These are phyloP conservation scores for Mycena citricolor DNA, from an alignment of 1,284 basidiomycete species.

Conservation along the genomic window DNA sequence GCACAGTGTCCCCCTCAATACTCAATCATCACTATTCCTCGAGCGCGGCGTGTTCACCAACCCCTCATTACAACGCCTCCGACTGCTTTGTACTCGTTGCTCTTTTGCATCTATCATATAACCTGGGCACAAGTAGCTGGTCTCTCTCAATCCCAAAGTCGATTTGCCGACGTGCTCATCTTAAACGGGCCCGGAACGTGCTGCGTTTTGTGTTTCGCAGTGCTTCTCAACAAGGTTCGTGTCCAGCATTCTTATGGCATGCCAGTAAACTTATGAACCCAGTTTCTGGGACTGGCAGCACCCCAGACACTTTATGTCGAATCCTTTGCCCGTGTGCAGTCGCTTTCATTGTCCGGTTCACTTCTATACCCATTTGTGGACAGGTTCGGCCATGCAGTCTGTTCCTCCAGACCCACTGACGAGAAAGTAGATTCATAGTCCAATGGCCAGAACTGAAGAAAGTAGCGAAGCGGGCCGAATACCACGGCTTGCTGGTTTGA, in stretches of 20 bases:
- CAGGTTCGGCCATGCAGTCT: constrained; percentile 42
- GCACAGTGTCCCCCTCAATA: constrained; percentile 33
- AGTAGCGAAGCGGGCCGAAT: constrained; percentile 45
- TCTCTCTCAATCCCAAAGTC: no score
- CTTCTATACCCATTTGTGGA: constrained; percentile 83
- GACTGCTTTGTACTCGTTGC: constrained; percentile 63
- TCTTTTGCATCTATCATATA: constrained; percentile 55
- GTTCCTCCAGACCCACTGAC: constrained; percentile 14
- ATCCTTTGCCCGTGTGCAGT: constrained; percentile 87
- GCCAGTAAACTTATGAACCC: constrained; percentile 22
- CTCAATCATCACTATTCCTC: constrained; percentile 68
- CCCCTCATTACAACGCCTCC: constrained; percentile 65
- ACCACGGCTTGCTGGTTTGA: constrained; percentile 67
- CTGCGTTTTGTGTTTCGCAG: constrained; percentile 74
- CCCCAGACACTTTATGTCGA: constrained; percentile 89
- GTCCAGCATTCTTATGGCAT: constrained; percentile 1
- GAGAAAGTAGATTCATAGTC: constrained; percentile 66
- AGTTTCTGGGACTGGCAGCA: constrained; percentile 76
- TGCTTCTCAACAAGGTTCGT: constrained; percentile 77
- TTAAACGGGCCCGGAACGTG: constrained; percentile 97
- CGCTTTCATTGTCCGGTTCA: constrained; percentile 83
- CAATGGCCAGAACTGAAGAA: constrained; percentile 76
- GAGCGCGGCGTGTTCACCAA: constrained; percentile 86
- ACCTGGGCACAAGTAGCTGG: constrained; percentile 47
- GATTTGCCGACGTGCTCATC: constrained; percentile 81